Evolutionary conservation across 2,329 filamentous ascomycete species (phyloP).

Genomic region (Colletotrichum camelliae): DNA sequence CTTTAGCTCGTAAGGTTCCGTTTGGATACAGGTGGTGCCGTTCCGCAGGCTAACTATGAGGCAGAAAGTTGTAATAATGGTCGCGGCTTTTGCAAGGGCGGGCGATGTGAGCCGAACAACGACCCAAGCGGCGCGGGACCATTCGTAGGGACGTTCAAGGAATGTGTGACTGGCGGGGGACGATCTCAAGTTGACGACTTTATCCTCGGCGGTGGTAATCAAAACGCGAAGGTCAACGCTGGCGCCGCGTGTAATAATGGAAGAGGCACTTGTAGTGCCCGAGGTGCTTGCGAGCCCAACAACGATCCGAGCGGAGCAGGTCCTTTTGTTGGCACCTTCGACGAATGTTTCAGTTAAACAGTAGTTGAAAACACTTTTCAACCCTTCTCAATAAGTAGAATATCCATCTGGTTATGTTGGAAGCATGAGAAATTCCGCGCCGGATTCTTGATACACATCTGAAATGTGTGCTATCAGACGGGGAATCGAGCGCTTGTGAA

Average conservation of each 20-base stretch:
- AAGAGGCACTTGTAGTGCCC: not conserved
- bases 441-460: not conserved
- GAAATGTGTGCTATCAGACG: not conserved
- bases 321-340: not conserved
- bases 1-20: not conserved
- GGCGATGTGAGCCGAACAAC: not conserved
- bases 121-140: not conserved
- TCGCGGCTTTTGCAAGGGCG: not conserved
- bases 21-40: not conserved
- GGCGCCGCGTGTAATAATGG: not conserved
- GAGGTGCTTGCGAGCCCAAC: not conserved
- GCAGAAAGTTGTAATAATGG: slow-evolving; percentile 1
- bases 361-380: not conserved
- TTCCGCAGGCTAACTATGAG: not conserved
- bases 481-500: not conserved
- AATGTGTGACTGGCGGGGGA: not conserved
- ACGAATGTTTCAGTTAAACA: not conserved
- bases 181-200: not conserved
- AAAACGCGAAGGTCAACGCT: not conserved
- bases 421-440: not conserved
- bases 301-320: not conserved
- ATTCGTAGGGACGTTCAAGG: not conserved
- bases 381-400: not conserved
- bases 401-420: not conserved
- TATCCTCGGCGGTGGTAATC: not conserved